Base-by-base conservation (phyloP, 805 yeast species). In the Torulaspora gathmanii region DNA sequence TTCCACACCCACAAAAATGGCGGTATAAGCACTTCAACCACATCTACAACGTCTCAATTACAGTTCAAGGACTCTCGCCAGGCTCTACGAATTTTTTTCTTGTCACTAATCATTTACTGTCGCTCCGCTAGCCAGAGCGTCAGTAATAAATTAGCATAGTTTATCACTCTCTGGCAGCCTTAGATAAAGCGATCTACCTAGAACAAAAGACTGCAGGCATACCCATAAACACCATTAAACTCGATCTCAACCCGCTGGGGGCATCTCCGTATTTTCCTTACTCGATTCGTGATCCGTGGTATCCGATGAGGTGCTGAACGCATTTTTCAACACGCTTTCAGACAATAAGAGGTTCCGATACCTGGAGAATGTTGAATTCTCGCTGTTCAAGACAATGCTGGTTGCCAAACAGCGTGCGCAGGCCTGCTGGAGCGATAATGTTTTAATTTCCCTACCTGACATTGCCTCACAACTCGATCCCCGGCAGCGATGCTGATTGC, bases 261-360 rank as follows among this genome's bases (percentile, higher is more conserved):
- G n/a, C 34, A n/a, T 12, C 5, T 4, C 15, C 5, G 15, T 15
- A 22, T 20, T 34, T 34, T 23, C 10, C n/a, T 31, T 31, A 31
- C 34, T 31, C 17, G 34, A 31, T 31, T 11, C 20, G 34, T 31
- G 16, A n/a, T 30, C 29, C 22, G 15, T 30, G 36, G 20, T 36
- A 26, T 26, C 29, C 26, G 27, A 16, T 40, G 38, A 13, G 44
- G 38, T 31, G 30, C 16, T 33, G 25, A 23, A 40, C 25, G 29
- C 37, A 28, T 25, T 40, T 25, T 40, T 26, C 34, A 33, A 40
- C 44, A 40, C 33, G 44, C 11, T 29, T 26, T 29, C 27, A 33
- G 17, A 20, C 37, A 37, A 40, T 22, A 13, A 33, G 44, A 25
- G 44, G 44, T 26, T 40, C 36, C 13, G 29, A n/a, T 11, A 20